phyloP scores from a whole-genome alignment of 805 yeast genomes.

The Blastobotrys mokoenaii region DNA sequence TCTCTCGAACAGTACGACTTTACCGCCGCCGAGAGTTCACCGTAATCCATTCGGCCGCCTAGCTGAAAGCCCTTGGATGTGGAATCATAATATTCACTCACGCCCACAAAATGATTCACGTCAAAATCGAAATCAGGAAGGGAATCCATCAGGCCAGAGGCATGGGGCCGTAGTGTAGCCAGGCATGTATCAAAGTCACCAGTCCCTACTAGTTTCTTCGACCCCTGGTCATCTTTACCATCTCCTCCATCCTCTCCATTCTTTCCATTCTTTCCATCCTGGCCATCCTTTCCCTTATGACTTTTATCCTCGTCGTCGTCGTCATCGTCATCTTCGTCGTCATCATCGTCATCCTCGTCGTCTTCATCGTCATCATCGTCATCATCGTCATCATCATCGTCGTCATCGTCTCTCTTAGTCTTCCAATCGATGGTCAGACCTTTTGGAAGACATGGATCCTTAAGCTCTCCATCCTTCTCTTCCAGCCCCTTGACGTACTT shows the following conservation, averaged over 20 bases:
- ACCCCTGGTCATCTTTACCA: neutral
- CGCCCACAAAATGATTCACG: slow-evolving; percentile 80
- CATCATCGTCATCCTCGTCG: slow-evolving; percentile 14
- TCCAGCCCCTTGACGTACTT: slow-evolving; percentile 41
- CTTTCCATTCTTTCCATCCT: slow-evolving; percentile 5
- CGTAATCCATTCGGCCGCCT: slow-evolving; percentile 76
- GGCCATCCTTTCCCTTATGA: slow-evolving; percentile 2
- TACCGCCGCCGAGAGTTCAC: slow-evolving; percentile 57
- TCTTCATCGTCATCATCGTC: slow-evolving; percentile 11
- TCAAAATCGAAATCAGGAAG: slow-evolving; percentile 70
- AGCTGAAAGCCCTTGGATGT: slow-evolving; percentile 74
- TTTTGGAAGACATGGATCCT: slow-evolving; percentile 77
- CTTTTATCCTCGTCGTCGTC: slow-evolving; percentile 7
- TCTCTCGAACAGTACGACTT: slow-evolving; percentile 65
- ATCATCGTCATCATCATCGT: slow-evolving; percentile 7
- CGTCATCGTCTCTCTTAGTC: slow-evolving; percentile 7
- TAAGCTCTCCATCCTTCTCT: slow-evolving; percentile 25
- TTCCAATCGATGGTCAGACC: slow-evolving; percentile 35
- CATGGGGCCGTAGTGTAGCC: slow-evolving; percentile 53
- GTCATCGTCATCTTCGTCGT: slow-evolving; percentile 9
- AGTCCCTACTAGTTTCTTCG: slow-evolving; percentile 46
- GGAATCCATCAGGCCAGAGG: slow-evolving; percentile 32
- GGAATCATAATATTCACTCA: slow-evolving; percentile 96
- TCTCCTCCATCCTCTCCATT: neutral
- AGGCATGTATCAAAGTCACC: slow-evolving; percentile 77